Percentiles rank a stretch among this genome's conserved stretches.
Conservation (phyloP, 148 eudicot genomes). For the Pouteria glomerata region DNA sequence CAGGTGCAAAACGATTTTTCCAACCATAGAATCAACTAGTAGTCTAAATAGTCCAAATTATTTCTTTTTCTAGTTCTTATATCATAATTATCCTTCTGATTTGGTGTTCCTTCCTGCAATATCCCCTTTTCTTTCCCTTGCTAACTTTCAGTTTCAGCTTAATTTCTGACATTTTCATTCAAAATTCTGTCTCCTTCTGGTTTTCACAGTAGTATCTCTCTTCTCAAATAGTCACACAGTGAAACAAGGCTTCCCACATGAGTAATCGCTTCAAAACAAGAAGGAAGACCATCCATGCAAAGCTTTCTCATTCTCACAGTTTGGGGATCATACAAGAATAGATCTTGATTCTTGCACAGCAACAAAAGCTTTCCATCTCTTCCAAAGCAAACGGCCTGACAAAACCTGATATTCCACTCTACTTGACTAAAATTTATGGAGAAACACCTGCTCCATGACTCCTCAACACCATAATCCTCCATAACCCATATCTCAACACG, state of each 20-base stretch:
- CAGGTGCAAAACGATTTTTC: neutral
- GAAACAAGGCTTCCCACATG: constrained; percentile 4
- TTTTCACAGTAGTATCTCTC: neutral
- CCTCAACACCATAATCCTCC: neutral
- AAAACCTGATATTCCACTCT: neutral
- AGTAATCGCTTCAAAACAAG: neutral
- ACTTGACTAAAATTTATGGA: neutral
- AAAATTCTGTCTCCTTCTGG: neutral
- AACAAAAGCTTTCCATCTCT: neutral
- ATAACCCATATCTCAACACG: neutral
- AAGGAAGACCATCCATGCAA: neutral
- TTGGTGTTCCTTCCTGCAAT: neutral
- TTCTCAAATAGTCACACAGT: neutral
- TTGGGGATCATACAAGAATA: neutral
- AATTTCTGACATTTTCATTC: neutral
- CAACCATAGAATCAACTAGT: neutral
- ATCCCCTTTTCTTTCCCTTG: neutral
- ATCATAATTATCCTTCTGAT: neutral
- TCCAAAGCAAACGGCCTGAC: neutral
- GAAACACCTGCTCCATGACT: neutral
- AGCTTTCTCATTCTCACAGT: neutral
- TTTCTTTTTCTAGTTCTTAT: no score
- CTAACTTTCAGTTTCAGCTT: no score
- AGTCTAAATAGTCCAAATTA: no score
- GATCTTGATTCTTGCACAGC: neutral